Evolutionary conservation across 2,329 filamentous ascomycete species (phyloP), one percentile per base, ranked within the genome.

Genomic region (Colletotrichum salicis): DNA sequence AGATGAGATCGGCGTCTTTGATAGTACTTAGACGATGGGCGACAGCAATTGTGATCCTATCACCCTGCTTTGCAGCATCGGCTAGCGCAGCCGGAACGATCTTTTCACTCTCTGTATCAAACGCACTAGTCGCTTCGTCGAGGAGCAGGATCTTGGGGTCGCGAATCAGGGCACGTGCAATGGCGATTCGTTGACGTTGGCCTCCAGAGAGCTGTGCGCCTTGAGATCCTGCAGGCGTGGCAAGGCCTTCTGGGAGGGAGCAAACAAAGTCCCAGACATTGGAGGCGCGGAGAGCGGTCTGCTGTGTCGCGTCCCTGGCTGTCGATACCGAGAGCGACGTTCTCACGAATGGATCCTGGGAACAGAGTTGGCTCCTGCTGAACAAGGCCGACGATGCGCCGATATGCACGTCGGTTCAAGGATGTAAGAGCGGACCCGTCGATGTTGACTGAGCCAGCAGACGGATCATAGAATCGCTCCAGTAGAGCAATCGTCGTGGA

Each of bases 151-250:
- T 88, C 0, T 84, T 82, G 0, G 92, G 92, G 57, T 89, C 84
- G 54, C 91, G 89, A 60, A 94, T 85, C 41, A 94, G 90, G 12
- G 91, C 91, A 6, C 92, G 86, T 0, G 92, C 92, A 73, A 95
- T 94, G 6, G 92, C 91, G 37, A 94, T 87, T 92, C 92, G 57
- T 89, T 87, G 75, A 91, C 87, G 1, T 6, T 33, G 31, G 8
- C 31, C 31, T 7, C 31, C 31, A 10, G 31, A 33, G 31, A 33
- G 31, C 31, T 33, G 31, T 33, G 31, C 31, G 8, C 31, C 31
- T 33, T 10, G 6, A 27, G 8, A 33, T 33, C 31, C 92, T 92
- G 29, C 92, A 91, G 85, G 82, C 0, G 91, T 92, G 1, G 85
- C 82, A 66, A 93, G 89, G 0, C 89, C 89, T 8, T 73, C 61